phyloP scores from a whole-genome alignment of 306 rosid species.

The Casuarina equisetifolia region DNA sequence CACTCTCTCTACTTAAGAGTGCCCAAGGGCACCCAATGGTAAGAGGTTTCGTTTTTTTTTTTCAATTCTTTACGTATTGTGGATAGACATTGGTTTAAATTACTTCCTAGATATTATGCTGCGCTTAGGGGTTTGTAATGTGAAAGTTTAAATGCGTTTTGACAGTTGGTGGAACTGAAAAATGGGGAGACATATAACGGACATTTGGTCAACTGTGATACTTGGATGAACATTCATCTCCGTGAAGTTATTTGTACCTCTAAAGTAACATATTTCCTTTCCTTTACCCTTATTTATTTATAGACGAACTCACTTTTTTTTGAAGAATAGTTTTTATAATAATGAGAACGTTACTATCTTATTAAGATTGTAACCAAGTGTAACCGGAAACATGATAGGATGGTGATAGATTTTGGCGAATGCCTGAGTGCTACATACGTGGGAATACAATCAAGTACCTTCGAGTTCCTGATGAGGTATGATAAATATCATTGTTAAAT shows the following conservation, averaged over 20 bases:
- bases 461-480: slow-evolving; percentile 98
- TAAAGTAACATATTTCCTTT: slow-evolving; percentile 50
- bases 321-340: background rate
- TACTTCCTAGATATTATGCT: background rate
- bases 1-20: slow-evolving; percentile 89
- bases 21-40: slow-evolving; percentile 99
- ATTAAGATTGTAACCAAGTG: background rate
- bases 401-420: slow-evolving; percentile 99
- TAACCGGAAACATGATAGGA: slow-evolving; percentile 50
- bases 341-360: slow-evolving; percentile 6
- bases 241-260: slow-evolving; percentile 98
- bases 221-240: slow-evolving; percentile 99
- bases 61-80: background rate
- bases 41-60: slow-evolving; percentile 3
- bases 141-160: slow-evolving; percentile 21
- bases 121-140: slow-evolving; percentile 20
- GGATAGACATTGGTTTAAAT: background rate
- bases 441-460: slow-evolving; percentile 97
- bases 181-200: slow-evolving; percentile 99
- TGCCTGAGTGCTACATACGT: slow-evolving; percentile 97
- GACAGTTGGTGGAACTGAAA: slow-evolving; percentile 90
- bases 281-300: background rate
- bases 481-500: background rate
- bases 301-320: background rate
- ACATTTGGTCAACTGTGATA: slow-evolving; percentile 95